phyloP scores from a whole-genome alignment of 129 eudicot species.

The Artemisia argyi region DNA sequence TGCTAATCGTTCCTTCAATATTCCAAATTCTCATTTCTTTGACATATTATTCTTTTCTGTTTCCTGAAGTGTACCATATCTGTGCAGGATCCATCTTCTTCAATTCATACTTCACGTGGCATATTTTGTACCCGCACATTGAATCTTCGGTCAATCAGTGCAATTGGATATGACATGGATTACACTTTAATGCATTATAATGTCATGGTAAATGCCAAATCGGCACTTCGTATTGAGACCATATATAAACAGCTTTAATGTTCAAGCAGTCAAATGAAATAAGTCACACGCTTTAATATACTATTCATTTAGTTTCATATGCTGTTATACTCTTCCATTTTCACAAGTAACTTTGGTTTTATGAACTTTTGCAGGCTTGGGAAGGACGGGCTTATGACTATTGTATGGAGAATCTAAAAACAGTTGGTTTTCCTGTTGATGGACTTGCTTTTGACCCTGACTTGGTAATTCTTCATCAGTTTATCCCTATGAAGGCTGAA shows the following conservation, averaged over 20 bases:
- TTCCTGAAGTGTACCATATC: slow-evolving; percentile 9
- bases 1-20: slow-evolving; percentile 3
- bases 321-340: neutral
- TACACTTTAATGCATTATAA: slow-evolving; percentile 95
- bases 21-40: neutral
- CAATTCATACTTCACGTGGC: slow-evolving; percentile 81
- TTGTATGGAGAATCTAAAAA: slow-evolving; percentile 81
- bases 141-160: slow-evolving; percentile 88
- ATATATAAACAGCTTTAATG: neutral
- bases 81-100: slow-evolving; percentile 76
- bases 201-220: slow-evolving; percentile 90
- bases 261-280: slow-evolving; percentile 12
- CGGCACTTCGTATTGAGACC: neutral
- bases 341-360: slow-evolving; percentile 8
- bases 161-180: slow-evolving; percentile 98
- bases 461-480: slow-evolving; percentile 46
- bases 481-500: neutral
- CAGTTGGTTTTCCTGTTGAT: slow-evolving; percentile 92
- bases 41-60: neutral
- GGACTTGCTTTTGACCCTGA: slow-evolving; percentile 97
- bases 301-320: slow-evolving; percentile 2
- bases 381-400: slow-evolving; percentile 98
- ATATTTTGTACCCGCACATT: slow-evolving; percentile 90
- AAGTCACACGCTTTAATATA: neutral
- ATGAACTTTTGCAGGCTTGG: slow-evolving; percentile 74